A percentile compares a stretch with the other conserved stretches of the same genome.
Evolutionary conservation across 495 filamentous ascomycete species (phyloP).

Genomic region (Aspergillus campestris): DNA sequence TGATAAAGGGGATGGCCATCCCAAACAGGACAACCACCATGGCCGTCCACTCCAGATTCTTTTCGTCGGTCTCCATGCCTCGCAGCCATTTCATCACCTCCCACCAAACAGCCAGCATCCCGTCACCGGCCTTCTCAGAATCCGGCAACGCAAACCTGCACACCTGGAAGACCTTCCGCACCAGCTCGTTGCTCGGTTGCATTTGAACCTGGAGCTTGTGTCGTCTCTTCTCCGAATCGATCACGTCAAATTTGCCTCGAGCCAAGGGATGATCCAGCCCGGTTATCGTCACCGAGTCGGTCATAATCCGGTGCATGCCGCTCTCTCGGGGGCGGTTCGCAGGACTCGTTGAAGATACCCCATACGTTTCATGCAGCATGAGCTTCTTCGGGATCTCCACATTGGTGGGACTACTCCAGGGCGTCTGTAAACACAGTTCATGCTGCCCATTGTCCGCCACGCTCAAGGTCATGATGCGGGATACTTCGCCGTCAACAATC

Average conservation of each 20-base stretch:
- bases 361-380: conserved; percentile 35
- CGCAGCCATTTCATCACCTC: conserved; percentile 62
- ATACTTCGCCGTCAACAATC: conserved; percentile 57
- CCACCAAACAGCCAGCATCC: conserved; percentile 66
- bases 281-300: conserved; percentile 35
- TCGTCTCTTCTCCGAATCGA: conserved; percentile 49
- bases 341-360: conserved; percentile 25
- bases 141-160: conserved; percentile 56
- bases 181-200: conserved; percentile 52
- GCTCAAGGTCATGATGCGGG: conserved; percentile 63
- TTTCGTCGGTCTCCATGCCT: conserved; percentile 35
- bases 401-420: conserved; percentile 58
- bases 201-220: conserved; percentile 61
- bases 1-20: conserved; percentile 46
- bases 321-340: conserved; percentile 37
- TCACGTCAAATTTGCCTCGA: conserved; percentile 54
- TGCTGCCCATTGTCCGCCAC: conserved; percentile 51
- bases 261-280: conserved; percentile 36
- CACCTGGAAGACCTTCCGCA: conserved; percentile 49
- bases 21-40: conserved; percentile 63
- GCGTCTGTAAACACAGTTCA: conserved; percentile 63
- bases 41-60: conserved; percentile 70
- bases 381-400: conserved; percentile 45
- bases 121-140: conserved; percentile 50
- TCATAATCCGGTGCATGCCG: conserved; percentile 44